Conservation (phyloP, 352 stramenopile species). For the Ophiocytium majus region DNA sequence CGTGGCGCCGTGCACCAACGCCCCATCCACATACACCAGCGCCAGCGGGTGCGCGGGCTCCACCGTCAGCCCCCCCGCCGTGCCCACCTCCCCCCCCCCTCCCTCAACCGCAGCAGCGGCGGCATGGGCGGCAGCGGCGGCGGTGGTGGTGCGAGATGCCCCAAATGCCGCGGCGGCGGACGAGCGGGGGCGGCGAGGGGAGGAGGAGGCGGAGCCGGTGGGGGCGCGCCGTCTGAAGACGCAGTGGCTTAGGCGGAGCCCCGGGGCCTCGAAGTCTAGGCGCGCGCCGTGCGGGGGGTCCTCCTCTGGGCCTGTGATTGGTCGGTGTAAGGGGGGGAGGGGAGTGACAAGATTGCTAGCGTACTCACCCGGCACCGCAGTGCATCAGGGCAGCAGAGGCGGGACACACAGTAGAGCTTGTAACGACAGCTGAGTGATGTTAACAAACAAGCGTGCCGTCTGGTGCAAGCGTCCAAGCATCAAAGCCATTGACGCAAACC, state of each 20-base stretch:
- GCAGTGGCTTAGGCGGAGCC: background rate
- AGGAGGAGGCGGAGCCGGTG: no score
- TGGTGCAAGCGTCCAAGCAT: no score
- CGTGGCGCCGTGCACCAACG: background rate
- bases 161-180: background rate
- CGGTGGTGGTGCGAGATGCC: background rate
- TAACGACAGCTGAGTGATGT: no score
- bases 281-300: background rate
- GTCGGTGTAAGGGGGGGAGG: background rate
- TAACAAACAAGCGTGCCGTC: no score
- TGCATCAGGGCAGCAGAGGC: no score
- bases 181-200: background rate
- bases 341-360: no score
- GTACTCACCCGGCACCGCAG: no score
- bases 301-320: background rate
- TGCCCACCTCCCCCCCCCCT: no score
- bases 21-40: background rate
- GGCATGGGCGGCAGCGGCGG: no score
- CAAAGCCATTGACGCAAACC: no score
- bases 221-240: background rate
- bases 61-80: background rate
- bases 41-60: background rate
- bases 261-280: background rate
- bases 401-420: no score
- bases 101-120: no score